These are phyloP conservation scores for Eucommia ulmoides DNA, from an alignment of 257 asterid genomes.

Conservation along the genomic window DNA sequence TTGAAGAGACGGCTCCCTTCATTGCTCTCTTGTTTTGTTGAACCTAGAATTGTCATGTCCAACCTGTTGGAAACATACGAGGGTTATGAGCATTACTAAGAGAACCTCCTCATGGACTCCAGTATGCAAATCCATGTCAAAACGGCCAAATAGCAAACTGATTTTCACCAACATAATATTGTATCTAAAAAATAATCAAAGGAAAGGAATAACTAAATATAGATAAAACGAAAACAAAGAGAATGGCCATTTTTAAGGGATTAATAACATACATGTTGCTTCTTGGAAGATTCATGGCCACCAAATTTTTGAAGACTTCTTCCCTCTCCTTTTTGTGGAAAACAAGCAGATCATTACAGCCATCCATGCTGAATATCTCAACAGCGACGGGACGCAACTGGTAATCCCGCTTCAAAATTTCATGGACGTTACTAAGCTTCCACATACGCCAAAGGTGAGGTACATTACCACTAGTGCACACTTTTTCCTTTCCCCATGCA, in stretches of 20 bases:
- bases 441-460: conserved; percentile 99
- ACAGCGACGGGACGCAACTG: conserved; percentile 98
- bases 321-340: conserved; percentile 97
- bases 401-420: conserved; percentile 94
- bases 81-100: too few species aligned
- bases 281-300: conserved; percentile 97
- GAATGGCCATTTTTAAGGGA: too few species aligned
- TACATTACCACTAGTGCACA: conserved; percentile 56
- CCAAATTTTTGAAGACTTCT: conserved; percentile 82
- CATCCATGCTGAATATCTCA: conserved; percentile 99
- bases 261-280: conserved; percentile 79
- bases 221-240: too few species aligned
- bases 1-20: conserved; percentile 99
- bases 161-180: neutral
- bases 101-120: too few species aligned
- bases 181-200: too few species aligned
- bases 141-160: neutral
- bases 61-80: too few species aligned
- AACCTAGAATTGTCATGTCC: conserved; percentile 93
- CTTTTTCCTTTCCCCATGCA: conserved; percentile 98
- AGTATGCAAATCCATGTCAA: neutral
- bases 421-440: conserved; percentile 97
- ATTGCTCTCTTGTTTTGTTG: conserved; percentile 76
- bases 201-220: too few species aligned
- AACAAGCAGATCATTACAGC: conserved; percentile 96